Conservation (phyloP, 768 basidiomycete genomes). For the Lentinula guzmanii region DNA sequence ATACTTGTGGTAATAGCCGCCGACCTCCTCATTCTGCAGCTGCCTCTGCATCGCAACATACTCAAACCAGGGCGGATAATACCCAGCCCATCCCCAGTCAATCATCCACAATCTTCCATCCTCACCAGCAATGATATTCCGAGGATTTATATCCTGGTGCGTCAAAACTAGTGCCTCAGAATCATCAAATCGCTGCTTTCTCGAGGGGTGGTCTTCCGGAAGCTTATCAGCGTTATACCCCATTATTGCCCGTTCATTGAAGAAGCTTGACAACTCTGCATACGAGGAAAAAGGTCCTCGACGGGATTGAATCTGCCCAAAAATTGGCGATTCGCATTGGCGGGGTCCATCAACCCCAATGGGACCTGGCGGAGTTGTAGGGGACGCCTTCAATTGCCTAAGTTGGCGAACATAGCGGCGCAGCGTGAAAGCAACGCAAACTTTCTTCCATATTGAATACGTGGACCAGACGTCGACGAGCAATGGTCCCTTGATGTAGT, state of each 20-base stretch:
- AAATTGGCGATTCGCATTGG: slow-evolving; percentile 8
- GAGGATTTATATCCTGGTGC: slow-evolving; percentile 14
- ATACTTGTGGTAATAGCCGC: neutral
- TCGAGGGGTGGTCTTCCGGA: slow-evolving; percentile 6
- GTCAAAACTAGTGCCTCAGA: slow-evolving; percentile 17
- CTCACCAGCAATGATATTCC: slow-evolving; percentile 14
- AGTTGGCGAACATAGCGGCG: slow-evolving; percentile 17
- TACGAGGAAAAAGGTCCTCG: slow-evolving; percentile 13
- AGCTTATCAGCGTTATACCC: neutral
- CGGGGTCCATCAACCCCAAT: slow-evolving; percentile 7
- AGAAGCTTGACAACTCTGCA: slow-evolving; percentile 11
- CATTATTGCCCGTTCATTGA: slow-evolving; percentile 6
- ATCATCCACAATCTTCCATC: slow-evolving; percentile 17
- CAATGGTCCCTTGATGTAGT: slow-evolving; percentile 12
- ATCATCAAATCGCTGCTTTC: slow-evolving; percentile 10
- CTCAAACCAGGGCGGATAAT: slow-evolving; percentile 11
- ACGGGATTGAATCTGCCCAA: slow-evolving; percentile 1
- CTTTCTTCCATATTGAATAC: slow-evolving; percentile 10
- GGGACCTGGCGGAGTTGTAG: slow-evolving; percentile 10
- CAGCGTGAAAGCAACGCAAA: slow-evolving; percentile 15
- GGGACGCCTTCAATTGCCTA: neutral
- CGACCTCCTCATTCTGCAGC: slow-evolving; percentile 9
- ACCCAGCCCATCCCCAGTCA: slow-evolving; percentile 16
- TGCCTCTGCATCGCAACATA: slow-evolving; percentile 7
- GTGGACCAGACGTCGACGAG: slow-evolving; percentile 13